Evolutionary conservation across 129 eudicot species (phyloP), one percentile per base, ranked within the genome.

Genomic region (Tagetes patula): DNA sequence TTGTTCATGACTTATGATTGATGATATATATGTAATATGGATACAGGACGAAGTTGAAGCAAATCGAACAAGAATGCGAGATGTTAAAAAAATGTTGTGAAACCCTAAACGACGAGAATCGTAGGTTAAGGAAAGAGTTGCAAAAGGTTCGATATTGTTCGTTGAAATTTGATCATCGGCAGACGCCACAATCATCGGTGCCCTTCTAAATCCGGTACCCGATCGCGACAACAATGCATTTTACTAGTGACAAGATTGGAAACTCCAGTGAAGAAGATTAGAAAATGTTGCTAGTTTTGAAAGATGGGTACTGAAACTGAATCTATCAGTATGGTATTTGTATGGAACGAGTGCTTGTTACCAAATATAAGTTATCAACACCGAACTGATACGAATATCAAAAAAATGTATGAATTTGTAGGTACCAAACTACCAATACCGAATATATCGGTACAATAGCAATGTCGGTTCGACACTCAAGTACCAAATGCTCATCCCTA

Each of bases 31-130:
- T 43, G 1, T 42, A 9, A 42, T 43, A 2, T 20, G 6, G 30
- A 8, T 55, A 64, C 82, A 90, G 96, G 91, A 90, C 86, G 4
- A 90, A 90, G 77, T 42, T 90, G 74, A 90, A 90, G 85, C 94
- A 87, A 68, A 90, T 85, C 3, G 91, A 85, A 75, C 75, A 83
- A 45, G 94, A 87, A 58, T 83, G 82, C 6, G 83, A 72, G 74
- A 43, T 71, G 53, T 70, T 87, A 84, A 85, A 85, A 84, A 81
- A 75, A 76, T 71, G 84, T 1, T 90, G 89, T 30, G 87, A 87
- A 66, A 83, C 71, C 69, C 78, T 87, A 47, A 82, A 67, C 2
- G 87, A 90, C 11, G 91, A 87, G 64, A 90, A 87, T 34, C 74
- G 65, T 37, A 72, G 81, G 71, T 49, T 87, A 71, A 80, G 85